A percentile compares a stretch with the other conserved stretches of the same genome.
Evolutionary conservation across 2,329 filamentous ascomycete species (phyloP).

Genomic region (Fusarium odoratissimum): DNA sequence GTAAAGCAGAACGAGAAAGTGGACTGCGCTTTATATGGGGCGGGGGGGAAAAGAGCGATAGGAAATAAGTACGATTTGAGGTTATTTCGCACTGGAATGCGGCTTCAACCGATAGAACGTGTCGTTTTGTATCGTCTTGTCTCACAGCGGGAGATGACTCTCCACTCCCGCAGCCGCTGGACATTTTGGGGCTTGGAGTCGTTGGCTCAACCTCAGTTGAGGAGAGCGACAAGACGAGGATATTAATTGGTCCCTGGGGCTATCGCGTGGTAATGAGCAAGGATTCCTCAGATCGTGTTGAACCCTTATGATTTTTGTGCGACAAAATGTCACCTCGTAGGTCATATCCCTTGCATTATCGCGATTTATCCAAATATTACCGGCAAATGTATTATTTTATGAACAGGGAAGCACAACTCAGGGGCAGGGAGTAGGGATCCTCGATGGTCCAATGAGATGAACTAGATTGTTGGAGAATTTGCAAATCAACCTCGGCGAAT

Average conservation of each 20-base stretch:
- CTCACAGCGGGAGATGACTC: constrained; percentile 13
- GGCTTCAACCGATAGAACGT: constrained; percentile 1
- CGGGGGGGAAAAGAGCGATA: neutral
- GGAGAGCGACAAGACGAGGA: constrained; percentile 4
- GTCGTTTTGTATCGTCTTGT: constrained; percentile 15
- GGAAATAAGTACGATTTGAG: neutral
- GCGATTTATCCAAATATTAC: neutral
- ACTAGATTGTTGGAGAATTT: neutral
- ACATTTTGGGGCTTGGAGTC: constrained; percentile 5
- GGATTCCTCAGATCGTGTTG: constrained; percentile 7
- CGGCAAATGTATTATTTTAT: neutral
- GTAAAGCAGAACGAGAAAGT: constrained; percentile 1
- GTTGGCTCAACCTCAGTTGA: constrained; percentile 25
- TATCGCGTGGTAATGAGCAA: constrained; percentile 12
- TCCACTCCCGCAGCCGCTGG: neutral
- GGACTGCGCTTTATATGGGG: neutral
- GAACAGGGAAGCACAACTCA: constrained; percentile 13
- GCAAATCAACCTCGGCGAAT: neutral
- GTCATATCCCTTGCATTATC: constrained; percentile 1
- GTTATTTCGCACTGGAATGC: constrained; percentile 18
- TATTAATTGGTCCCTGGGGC: neutral
- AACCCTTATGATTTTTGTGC: neutral
- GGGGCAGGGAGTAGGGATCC: neutral
- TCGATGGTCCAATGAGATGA: neutral
- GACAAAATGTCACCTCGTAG: neutral